Percentiles rank a stretch among this genome's conserved stretches.
Evolutionary conservation across 163 green algal genomes (phyloP).

Genomic region (Coccomyxa subellipsoidea): DNA sequence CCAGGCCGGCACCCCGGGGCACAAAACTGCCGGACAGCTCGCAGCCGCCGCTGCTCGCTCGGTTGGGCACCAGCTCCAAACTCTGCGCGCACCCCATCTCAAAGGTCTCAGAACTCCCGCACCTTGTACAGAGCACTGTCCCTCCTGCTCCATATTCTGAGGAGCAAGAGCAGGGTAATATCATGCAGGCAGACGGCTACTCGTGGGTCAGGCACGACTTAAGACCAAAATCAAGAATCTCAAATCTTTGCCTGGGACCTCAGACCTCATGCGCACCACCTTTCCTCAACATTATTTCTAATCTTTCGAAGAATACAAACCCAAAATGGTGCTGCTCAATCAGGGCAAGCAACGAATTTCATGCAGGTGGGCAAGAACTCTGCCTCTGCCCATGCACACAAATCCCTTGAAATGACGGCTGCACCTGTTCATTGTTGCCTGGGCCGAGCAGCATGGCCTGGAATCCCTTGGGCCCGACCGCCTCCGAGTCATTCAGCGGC

Average conservation of each 20-base stretch:
- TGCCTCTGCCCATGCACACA: too few relatives aligned
- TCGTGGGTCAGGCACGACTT: too few relatives aligned
- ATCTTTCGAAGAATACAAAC: too few relatives aligned
- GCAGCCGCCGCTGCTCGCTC: slow-evolving; percentile 7
- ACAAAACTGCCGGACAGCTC: slow-evolving; percentile 25
- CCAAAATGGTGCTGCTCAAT: too few relatives aligned
- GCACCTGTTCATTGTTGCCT: neutral
- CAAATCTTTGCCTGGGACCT: too few relatives aligned
- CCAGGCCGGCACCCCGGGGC: slow-evolving; percentile 13
- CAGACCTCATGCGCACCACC: neutral
- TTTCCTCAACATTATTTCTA: neutral
- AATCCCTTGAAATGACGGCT: too few relatives aligned
- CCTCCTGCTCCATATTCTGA: neutral
- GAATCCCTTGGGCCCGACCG: neutral
- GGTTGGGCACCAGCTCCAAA: neutral
- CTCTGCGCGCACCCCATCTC: neutral
- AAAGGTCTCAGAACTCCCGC: neutral
- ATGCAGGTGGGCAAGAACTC: too few relatives aligned
- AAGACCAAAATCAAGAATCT: too few relatives aligned
- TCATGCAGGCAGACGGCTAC: too few relatives aligned
- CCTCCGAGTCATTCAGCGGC: neutral
- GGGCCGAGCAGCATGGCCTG: neutral
- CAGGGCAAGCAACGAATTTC: too few relatives aligned
- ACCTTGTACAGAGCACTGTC: neutral
- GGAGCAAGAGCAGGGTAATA: too few relatives aligned